phyloP scores from a whole-genome alignment of 768 basidiomycete species.

The Lentinula guzmanii region DNA sequence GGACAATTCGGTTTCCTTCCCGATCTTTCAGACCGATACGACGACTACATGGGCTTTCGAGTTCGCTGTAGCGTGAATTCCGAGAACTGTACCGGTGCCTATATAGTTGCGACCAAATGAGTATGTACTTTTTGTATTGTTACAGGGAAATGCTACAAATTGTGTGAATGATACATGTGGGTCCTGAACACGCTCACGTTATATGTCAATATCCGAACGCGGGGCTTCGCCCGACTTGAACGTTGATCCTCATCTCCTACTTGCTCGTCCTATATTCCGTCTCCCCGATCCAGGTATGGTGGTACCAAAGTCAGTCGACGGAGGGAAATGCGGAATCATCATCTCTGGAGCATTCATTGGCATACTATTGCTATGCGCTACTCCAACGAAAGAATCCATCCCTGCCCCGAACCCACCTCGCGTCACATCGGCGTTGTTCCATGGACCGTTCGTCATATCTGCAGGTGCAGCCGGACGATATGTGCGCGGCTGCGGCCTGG shows the following conservation, averaged over 20 bases:
- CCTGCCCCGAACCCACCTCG: conserved; percentile 2
- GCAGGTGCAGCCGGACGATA: background rate
- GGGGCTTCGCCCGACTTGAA: background rate
- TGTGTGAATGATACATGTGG: background rate
- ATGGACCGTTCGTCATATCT: conserved; percentile 3
- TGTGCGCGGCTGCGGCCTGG: background rate
- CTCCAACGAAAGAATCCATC: background rate
- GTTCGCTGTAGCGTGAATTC: conserved; percentile 6
- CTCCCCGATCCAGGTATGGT: background rate
- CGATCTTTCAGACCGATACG: conserved; percentile 16
- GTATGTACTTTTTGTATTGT: background rate
- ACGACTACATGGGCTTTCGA: conserved; percentile 18
- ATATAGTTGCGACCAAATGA: background rate
- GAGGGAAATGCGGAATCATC: background rate
- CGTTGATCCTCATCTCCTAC: background rate
- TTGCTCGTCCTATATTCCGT: background rate
- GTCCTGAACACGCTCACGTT: background rate
- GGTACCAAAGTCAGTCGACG: background rate
- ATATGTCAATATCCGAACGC: background rate
- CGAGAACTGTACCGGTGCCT: no score
- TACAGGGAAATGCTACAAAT: background rate
- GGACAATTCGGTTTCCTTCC: conserved; percentile 14
- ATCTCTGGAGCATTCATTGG: background rate
- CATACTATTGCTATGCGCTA: background rate
- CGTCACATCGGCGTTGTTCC: background rate